Evolutionary conservation across 805 yeast genomes (phyloP).

Genomic region (Ogataea nakhonphanomensis): DNA sequence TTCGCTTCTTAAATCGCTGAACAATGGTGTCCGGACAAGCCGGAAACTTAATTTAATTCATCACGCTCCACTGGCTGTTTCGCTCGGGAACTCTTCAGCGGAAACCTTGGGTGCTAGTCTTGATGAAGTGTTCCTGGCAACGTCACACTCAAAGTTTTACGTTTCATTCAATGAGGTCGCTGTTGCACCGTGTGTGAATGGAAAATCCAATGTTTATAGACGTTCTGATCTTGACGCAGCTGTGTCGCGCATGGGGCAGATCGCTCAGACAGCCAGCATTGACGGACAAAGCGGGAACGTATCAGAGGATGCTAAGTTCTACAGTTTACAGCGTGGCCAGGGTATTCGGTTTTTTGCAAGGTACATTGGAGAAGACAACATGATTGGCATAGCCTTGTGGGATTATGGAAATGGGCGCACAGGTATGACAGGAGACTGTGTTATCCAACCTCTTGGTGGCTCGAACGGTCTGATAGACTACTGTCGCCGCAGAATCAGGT

Average conservation of each 20-base stretch:
- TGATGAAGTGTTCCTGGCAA: conserved; percentile 81
- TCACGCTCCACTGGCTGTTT: conserved; percentile 70
- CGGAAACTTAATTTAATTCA: conserved; percentile 67
- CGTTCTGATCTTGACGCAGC: conserved; percentile 60
- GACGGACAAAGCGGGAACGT: conserved; percentile 35
- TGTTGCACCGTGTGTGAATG: conserved; percentile 87
- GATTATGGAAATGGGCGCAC: conserved; percentile 63
- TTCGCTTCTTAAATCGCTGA: conserved; percentile 45
- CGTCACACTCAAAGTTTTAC: conserved; percentile 85
- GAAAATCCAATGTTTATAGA: conserved; percentile 78
- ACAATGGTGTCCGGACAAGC: conserved; percentile 42
- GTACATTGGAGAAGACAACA: conserved; percentile 88
- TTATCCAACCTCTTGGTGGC: conserved; percentile 64
- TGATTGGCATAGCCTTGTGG: conserved; percentile 89
- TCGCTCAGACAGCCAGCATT: conserved; percentile 23
- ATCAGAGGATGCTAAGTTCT: conserved; percentile 32
- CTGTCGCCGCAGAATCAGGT: conserved; percentile 65
- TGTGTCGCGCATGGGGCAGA: conserved; percentile 40
- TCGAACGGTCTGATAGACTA: conserved; percentile 48
- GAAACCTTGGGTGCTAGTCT: conserved; percentile 57
- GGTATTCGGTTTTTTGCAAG: conserved; percentile 71
- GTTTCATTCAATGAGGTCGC: conserved; percentile 69
- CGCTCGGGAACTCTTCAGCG: conserved; percentile 14
- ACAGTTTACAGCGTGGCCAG: conserved; percentile 29
- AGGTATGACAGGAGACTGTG: conserved; percentile 75